A percentile compares a stretch with the other conserved stretches of the same genome.
Conservation (phyloP, 495 filamentous ascomycete species). For the Xylaria nigripes region DNA sequence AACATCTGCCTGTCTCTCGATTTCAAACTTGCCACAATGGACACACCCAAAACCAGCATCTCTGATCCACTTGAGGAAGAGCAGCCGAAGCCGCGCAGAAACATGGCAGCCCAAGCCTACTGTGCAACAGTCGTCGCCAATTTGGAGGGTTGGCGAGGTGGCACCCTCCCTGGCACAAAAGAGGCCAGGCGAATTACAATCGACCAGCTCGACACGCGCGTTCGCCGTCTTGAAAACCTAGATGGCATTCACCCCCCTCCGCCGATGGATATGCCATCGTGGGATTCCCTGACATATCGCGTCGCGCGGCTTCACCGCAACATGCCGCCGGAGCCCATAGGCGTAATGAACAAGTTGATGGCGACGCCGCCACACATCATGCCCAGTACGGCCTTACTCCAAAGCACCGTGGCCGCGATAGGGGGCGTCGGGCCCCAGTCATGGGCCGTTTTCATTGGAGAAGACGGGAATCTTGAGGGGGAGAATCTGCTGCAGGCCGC, state of each 20-base stretch:
- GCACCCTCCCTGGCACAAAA: neutral
- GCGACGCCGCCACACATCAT: neutral
- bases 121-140: slow-evolving; percentile 13
- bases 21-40: neutral
- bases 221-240: slow-evolving; percentile 12
- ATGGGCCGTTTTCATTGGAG: neutral
- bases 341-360: neutral
- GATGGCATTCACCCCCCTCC: slow-evolving; percentile 14
- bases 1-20: neutral
- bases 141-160: slow-evolving; percentile 11
- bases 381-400: slow-evolving; percentile 7
- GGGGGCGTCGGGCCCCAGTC: neutral
- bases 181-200: neutral
- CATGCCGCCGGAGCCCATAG: neutral
- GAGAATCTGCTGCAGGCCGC: slow-evolving; percentile 6
- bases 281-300: slow-evolving; percentile 22
- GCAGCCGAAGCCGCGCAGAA: neutral
- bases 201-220: slow-evolving; percentile 15
- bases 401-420: slow-evolving; percentile 8
- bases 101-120: slow-evolving; percentile 1
- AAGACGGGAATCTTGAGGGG: slow-evolving; percentile 6
- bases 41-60: neutral
- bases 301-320: slow-evolving; percentile 16
- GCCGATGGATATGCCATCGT: slow-evolving; percentile 14
- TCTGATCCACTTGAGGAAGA: neutral